Evolutionary conservation across 352 stramenopile genomes (phyloP).

Genomic region (Globisporangium echinulatum): DNA sequence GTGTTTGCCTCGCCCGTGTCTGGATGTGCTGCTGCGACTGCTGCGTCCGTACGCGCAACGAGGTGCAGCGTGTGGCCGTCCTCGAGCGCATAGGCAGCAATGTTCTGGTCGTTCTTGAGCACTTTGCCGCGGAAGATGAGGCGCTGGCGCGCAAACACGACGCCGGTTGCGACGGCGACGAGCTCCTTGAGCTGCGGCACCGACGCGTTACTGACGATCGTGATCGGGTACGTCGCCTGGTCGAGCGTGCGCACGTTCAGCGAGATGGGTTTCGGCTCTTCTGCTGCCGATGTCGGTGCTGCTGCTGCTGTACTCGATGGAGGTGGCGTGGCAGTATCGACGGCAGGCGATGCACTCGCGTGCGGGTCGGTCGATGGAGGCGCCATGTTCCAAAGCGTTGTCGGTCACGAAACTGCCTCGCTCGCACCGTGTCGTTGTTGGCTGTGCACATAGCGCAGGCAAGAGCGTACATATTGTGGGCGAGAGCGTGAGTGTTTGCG

Average conservation of each 20-base stretch:
- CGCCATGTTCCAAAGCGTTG: not conserved
- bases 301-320: not conserved
- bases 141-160: conserved; percentile 64
- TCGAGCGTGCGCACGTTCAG: conserved; percentile 83
- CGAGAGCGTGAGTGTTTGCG: too few relatives aligned
- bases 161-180: conserved; percentile 59
- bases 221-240: conserved; percentile 76
- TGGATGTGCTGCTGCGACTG: not conserved
- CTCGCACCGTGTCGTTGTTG: not conserved
- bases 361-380: not conserved
- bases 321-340: too few relatives aligned
- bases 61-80: conserved; percentile 80
- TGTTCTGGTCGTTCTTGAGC: conserved; percentile 80
- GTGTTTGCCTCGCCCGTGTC: not conserved
- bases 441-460: too few relatives aligned
- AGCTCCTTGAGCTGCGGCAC: conserved; percentile 73
- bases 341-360: not conserved
- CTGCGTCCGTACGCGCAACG: conserved; percentile 46
- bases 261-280: conserved; percentile 26
- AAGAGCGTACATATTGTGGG: too few relatives aligned
- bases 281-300: not conserved
- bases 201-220: conserved; percentile 47
- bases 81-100: conserved; percentile 70
- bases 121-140: conserved; percentile 85
- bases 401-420: too few relatives aligned